A percentile compares a stretch with the other conserved stretches of the same genome.
Evolutionary conservation across 306 rosid species (phyloP).

Genomic region (Cucumis cinereus): DNA sequence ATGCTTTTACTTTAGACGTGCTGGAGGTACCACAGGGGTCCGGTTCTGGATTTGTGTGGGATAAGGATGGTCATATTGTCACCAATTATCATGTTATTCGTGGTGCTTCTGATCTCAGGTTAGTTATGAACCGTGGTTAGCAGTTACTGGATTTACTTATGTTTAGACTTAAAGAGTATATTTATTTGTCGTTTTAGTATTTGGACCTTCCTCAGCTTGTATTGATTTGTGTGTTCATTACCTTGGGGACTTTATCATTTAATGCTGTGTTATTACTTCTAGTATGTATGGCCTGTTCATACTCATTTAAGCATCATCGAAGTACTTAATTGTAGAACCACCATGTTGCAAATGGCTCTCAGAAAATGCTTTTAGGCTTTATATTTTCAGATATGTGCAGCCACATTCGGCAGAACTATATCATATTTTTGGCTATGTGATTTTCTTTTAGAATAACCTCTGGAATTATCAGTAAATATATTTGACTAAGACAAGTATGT

Average conservation of each 20-base stretch:
- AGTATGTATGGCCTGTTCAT: not conserved
- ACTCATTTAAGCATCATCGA: not conserved
- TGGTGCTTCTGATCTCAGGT: slow-evolving; percentile 99
- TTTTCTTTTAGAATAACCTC: not conserved
- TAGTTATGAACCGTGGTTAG: slow-evolving; percentile 2
- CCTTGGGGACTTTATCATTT: not conserved
- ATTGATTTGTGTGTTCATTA: not conserved
- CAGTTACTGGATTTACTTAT: not conserved
- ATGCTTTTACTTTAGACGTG: slow-evolving; percentile 86
- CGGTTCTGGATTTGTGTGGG: slow-evolving; percentile 98
- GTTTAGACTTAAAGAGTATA: not conserved
- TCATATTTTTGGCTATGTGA: not conserved
- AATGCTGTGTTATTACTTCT: not conserved
- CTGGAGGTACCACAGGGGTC: slow-evolving; percentile 98
- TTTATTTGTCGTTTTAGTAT: not conserved
- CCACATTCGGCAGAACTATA: not conserved
- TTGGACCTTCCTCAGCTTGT: not conserved
- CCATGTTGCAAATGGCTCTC: not conserved
- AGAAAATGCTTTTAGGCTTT: not conserved
- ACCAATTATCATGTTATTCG: slow-evolving; percentile 96
- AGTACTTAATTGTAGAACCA: not conserved
- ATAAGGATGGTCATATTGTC: slow-evolving; percentile 65
- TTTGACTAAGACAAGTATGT: too few relatives aligned
- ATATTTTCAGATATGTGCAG: not conserved
- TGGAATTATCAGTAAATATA: not conserved